Percentiles rank a stretch among this genome's conserved stretches.
Conservation (phyloP, 352 stramenopile species). For the Globisporangium apiculatum region DNA sequence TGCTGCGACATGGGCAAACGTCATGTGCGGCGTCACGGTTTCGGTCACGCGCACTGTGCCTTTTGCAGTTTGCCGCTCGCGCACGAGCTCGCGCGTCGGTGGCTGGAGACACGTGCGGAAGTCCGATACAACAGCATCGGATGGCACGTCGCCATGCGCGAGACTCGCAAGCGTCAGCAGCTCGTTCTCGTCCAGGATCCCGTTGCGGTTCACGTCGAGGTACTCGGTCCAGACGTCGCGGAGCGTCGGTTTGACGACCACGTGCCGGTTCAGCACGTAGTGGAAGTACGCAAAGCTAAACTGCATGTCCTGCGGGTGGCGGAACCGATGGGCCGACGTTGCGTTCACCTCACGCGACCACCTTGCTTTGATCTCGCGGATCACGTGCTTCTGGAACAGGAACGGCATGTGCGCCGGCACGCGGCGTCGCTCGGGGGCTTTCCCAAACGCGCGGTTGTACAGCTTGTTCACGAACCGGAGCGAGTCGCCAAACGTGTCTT, state of each 20-base stretch:
- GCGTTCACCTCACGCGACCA: conserved; percentile 65
- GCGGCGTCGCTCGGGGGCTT: conserved; percentile 50
- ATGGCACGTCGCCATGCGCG: conserved; percentile 57
- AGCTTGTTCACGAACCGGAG: conserved; percentile 90
- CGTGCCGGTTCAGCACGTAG: conserved; percentile 87
- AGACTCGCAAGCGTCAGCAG: conserved; percentile 86
- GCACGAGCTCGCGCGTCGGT: conserved; percentile 66
- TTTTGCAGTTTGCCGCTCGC: conserved; percentile 45
- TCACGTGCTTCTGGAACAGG: conserved; percentile 83
- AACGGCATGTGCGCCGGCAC: conserved; percentile 95
- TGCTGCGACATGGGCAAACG: conserved; percentile 42
- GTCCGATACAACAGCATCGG: conserved; percentile 55
- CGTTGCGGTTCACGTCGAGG: conserved; percentile 89
- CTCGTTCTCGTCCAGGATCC: conserved; percentile 88
- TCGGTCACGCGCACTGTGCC: conserved; percentile 61
- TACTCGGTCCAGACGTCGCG: conserved; percentile 82
- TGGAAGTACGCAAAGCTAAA: conserved; percentile 95
- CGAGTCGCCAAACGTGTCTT: conserved; percentile 90
- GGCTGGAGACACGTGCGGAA: conserved; percentile 66
- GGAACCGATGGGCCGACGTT: conserved; percentile 88
- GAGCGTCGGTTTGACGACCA: conserved; percentile 65
- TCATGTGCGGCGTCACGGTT: conserved; percentile 70
- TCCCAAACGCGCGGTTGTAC: conserved; percentile 88
- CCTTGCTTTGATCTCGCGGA: conserved; percentile 86
- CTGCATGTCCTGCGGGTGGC: conserved; percentile 90